phyloP scores from a whole-genome alignment of 2,329 filamentous ascomycete genomes.

The Fusarium neocosmosporiellum region DNA sequence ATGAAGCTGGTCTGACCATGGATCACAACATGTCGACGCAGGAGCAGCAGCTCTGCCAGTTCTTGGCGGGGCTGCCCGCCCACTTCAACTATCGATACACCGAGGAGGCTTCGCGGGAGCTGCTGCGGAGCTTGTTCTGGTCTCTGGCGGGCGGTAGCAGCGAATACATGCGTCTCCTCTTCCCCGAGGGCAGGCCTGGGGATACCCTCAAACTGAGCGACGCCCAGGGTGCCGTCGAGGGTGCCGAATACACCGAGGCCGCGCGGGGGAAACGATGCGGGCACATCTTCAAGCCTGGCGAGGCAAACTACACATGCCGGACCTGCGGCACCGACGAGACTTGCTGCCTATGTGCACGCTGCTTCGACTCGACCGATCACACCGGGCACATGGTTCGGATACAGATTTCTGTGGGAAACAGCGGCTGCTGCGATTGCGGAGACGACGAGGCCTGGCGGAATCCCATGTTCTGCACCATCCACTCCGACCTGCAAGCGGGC shows the following conservation, averaged over 20 bases:
- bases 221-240: constrained; percentile 92
- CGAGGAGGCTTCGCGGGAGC: constrained; percentile 74
- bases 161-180: constrained; percentile 82
- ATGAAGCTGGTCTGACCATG: constrained; percentile 56
- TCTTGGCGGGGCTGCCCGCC: constrained; percentile 81
- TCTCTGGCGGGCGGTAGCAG: constrained; percentile 81
- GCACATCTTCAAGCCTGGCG: constrained; percentile 95
- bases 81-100: constrained; percentile 81
- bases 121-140: constrained; percentile 85
- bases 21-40: constrained; percentile 68
- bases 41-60: constrained; percentile 86
- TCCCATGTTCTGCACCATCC: constrained; percentile 92
- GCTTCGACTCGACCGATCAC: constrained; percentile 96
- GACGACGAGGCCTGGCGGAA: constrained; percentile 93
- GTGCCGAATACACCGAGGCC: constrained; percentile 92
- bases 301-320: constrained; percentile 93
- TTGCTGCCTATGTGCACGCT: constrained; percentile 92
- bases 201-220: constrained; percentile 81
- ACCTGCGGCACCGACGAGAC: constrained; percentile 96
- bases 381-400: constrained; percentile 93
- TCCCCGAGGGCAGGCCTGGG: constrained; percentile 77
- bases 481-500: constrained; percentile 71
- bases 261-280: constrained; percentile 94
- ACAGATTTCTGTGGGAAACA: constrained; percentile 87
- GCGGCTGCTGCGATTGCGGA: constrained; percentile 96